Evolutionary conservation across 306 rosid genomes (phyloP), one percentile per base, ranked within the genome.

Genomic region (cucumber (Cucumis sativus)): DNA sequence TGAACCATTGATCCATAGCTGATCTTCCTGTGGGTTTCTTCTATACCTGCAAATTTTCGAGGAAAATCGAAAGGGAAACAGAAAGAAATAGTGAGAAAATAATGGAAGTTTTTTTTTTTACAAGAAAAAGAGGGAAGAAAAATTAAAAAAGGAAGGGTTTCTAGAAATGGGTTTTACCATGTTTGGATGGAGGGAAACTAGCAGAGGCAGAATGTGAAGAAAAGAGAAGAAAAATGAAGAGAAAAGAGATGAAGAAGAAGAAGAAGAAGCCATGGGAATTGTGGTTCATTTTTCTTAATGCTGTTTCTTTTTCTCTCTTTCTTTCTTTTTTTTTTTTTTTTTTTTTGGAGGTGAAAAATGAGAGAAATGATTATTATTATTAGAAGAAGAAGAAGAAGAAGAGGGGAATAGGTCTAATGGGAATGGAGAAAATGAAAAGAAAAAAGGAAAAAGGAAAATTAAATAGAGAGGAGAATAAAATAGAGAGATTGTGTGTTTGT

Each of bases 231-330:
- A 88, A 39, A 80, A 74, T 58, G 47, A 74, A 80, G 81, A 87
- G 66, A 61, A 84, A 71, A 52, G 79, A 55, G 70, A 78, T 10
- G 80, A 86, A 16, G 25, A 39, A 55, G 54, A 81, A 59, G 76
- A 77, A 12, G 81, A 86, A 25, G 43, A 39, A 55, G 54, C 14
- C 71, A 7, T 12, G 78, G 37, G 39, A 37, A 10, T 30, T 75
- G 58, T 83, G 91, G 55, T 82, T 85, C 82, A 82, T 88, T 83
- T 76, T 81, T 78, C 41, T 65, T 39, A 61, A 61, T 70, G 39
- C 40, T 30, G 57, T 47, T 56, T n/a, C 9, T 54, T 55, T 33
- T 7, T 28, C 30, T 28, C 1, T 3, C 1, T 28, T 28, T 28
- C 3, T 28, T 28, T 4, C 5, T 33, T 33, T 33, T 33, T 33